Percentiles rank a stretch among this genome's conserved stretches.
Conservation (phyloP, 306 rosid species). For the Vigna nakashimae region DNA sequence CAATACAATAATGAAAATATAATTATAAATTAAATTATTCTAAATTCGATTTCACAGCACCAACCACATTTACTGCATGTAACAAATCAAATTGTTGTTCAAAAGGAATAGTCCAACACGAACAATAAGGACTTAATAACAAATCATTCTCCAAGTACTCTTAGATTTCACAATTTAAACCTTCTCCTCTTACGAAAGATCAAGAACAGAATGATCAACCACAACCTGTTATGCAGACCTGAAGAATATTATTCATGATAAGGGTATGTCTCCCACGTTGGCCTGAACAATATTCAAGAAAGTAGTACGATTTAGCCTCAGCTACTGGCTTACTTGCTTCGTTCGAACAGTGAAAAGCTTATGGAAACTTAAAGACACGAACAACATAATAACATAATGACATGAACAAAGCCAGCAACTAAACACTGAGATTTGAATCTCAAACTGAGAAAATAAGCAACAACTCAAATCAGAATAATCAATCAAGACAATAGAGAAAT, state of each 20-base stretch:
- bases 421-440: too few relatives aligned
- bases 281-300: slow-evolving; percentile 85
- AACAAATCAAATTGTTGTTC: neutral
- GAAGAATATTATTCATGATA: slow-evolving; percentile 92
- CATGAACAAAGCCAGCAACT: too few relatives aligned
- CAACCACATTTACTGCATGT: neutral
- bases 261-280: slow-evolving; percentile 88
- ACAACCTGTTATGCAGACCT: slow-evolving; percentile 65
- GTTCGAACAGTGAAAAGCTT: slow-evolving; percentile 85
- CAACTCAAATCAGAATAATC: too few relatives aligned
- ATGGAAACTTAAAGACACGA: too few relatives aligned
- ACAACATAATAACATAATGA: too few relatives aligned
- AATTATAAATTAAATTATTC: neutral
- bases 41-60: neutral
- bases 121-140: slow-evolving; percentile 5
- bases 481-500: too few relatives aligned
- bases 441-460: too few relatives aligned
- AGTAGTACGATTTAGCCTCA: slow-evolving; percentile 76
- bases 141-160: neutral
- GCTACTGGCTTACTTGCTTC: slow-evolving; percentile 77
- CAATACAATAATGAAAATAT: neutral
- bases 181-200: slow-evolving; percentile 85
- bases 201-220: slow-evolving; percentile 65
- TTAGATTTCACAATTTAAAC: slow-evolving; percentile 42
- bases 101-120: neutral